Evolutionary conservation across 2,329 filamentous ascomycete genomes (phyloP), one percentile per base, ranked within the genome.

Genomic region (Pseudogymnoascus sp.): DNA sequence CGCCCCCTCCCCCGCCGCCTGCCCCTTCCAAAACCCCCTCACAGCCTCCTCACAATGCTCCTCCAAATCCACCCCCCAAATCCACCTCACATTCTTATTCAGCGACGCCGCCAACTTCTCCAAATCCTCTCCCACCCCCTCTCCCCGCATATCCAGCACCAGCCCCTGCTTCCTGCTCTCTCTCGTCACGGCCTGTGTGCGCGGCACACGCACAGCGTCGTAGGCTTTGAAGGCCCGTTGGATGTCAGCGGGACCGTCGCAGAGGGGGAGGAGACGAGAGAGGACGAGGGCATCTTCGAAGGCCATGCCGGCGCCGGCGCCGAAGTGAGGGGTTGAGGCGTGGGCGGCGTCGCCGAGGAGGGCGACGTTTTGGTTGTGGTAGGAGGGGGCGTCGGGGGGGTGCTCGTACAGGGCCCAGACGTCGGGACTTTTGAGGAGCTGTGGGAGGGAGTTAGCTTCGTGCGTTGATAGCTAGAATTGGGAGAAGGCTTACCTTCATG

Each of bases 321-420:
- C 82, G 8, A 81, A 77, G 69, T 84, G 80, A 0, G 82, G 82
- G 0, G 78, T 79, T 0, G 75, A 72, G 0, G 82, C 81, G 65
- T 85, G 82, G 4, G 83, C 83, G 0, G 82, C 81, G 65, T 85
- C 82, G 6, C 82, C 82, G 0, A 82, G 73, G 2, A 85, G 66
- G 52, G 79, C 80, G 0, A 83, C 70, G 1, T 72, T 71, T 1
- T 75, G 78, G 15, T 72, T 71, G 39, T 74, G 70, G 67, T 80
- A 85, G 3, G 71, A 72, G 5, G 75, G 73, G 12, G 76, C 76
- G 10, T n/a, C n/a, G 0, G 80, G 80, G 5, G 75, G 69, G 18
- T 81, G 78, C 71, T 84, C 81, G 69, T 83, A 84, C 2, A 85
- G 74, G 1, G 77, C 81, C 81, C 82, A 85, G 62, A 81, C 79